Evolutionary conservation across 2,329 filamentous ascomycete genomes (phyloP).

Genomic region (Trichoderma koningiopsis): DNA sequence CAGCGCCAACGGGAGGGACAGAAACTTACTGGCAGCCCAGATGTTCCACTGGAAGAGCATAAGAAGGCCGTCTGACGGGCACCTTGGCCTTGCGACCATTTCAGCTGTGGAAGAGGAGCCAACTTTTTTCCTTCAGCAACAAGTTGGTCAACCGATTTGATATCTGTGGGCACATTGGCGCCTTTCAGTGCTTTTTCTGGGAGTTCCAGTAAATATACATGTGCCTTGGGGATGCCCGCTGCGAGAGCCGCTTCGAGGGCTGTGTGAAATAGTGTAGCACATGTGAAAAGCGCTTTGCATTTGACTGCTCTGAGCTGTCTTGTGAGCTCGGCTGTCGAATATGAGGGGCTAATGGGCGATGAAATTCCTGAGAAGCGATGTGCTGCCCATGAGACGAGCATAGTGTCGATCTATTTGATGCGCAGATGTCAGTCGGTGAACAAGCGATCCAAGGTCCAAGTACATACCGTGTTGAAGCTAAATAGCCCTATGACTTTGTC

Average conservation of each 20-base stretch:
- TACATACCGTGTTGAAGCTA: slow-evolving; percentile 64
- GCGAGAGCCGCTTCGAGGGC: slow-evolving; percentile 64
- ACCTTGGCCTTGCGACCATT: slow-evolving; percentile 62
- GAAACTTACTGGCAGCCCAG: slow-evolving; percentile 63
- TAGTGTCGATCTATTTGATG: slow-evolving; percentile 58
- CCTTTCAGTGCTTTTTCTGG: slow-evolving; percentile 54
- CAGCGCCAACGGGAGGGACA: neutral
- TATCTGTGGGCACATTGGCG: slow-evolving; percentile 68
- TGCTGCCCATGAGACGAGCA: slow-evolving; percentile 57
- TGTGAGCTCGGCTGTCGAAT: slow-evolving; percentile 65
- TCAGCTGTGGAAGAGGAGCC: slow-evolving; percentile 49
- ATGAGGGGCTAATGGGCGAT: slow-evolving; percentile 70
- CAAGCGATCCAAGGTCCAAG: neutral
- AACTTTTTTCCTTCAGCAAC: slow-evolving; percentile 55
- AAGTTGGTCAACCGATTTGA: slow-evolving; percentile 65
- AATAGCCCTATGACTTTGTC: slow-evolving; percentile 75
- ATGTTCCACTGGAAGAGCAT: slow-evolving; percentile 74
- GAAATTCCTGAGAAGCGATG: slow-evolving; percentile 69
- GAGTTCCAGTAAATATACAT: slow-evolving; percentile 66
- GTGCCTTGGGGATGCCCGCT: slow-evolving; percentile 60
- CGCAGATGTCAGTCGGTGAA: neutral
- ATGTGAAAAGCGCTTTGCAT: slow-evolving; percentile 70
- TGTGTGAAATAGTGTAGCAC: slow-evolving; percentile 61
- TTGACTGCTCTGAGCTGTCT: slow-evolving; percentile 67
- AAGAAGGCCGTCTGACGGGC: slow-evolving; percentile 67